These are phyloP conservation scores for Durotheca rogersii DNA, from an alignment of 495 filamentous ascomycete genomes.

Conservation along the genomic window DNA sequence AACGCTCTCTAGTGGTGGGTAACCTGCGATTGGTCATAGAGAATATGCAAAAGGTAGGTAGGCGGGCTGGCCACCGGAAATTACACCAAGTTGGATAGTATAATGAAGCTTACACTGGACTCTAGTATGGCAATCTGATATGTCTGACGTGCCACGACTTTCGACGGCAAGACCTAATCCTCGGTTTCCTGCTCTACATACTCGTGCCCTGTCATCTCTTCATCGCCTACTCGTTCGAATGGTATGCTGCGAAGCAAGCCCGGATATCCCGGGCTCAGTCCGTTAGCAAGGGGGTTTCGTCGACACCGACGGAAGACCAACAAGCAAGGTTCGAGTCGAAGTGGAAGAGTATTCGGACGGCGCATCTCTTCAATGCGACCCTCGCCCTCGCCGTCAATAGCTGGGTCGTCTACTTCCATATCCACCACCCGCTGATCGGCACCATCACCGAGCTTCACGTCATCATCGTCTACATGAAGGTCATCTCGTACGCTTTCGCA, in stretches of 20 bases:
- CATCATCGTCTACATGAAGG: constrained; percentile 94
- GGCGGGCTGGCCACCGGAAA: constrained; percentile 45
- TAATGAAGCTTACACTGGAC: constrained; percentile 28
- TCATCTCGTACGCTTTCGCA: constrained; percentile 91
- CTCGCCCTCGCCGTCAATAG: constrained; percentile 80
- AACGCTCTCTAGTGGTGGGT: constrained; percentile 67
- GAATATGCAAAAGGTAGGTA: constrained; percentile 91
- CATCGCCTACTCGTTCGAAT: constrained; percentile 83
- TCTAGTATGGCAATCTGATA: constrained; percentile 87
- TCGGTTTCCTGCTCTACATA: constrained; percentile 74
- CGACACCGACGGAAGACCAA: constrained; percentile 56
- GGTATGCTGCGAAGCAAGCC: constrained; percentile 74
- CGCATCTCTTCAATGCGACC: constrained; percentile 80
- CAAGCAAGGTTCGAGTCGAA: constrained; percentile 63
- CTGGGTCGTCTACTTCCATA: constrained; percentile 79
- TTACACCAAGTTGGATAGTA: no score
- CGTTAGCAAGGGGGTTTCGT: constrained; percentile 55
- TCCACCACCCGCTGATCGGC: constrained; percentile 91
- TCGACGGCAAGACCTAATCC: constrained; percentile 69
- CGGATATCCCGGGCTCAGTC: constrained; percentile 61
- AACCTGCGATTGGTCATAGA: constrained; percentile 93
- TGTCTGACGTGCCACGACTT: constrained; percentile 91
- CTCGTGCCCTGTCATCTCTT: constrained; percentile 88
- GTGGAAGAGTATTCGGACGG: constrained; percentile 74
- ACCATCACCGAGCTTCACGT: constrained; percentile 88